A percentile compares a stretch with the other conserved stretches of the same genome.
Conservation (phyloP, 805 yeast species). For the Monosporozyma aquatica region DNA sequence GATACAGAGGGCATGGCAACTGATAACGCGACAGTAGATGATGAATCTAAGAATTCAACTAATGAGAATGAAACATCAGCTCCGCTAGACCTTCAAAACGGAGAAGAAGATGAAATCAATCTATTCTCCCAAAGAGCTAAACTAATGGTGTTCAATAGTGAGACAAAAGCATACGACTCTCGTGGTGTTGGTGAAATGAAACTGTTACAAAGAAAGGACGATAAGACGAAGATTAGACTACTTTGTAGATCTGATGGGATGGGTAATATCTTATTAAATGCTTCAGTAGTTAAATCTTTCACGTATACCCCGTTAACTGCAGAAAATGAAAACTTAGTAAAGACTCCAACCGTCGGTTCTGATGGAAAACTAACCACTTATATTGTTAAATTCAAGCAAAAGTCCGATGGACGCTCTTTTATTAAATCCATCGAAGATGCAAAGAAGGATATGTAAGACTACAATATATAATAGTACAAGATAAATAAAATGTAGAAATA, state of each 20-base stretch:
- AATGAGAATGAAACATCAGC: conserved; percentile 40
- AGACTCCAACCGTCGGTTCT: conserved; percentile 53
- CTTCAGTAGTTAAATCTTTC: conserved; percentile 47
- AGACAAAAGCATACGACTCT: conserved; percentile 44
- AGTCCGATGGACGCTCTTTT: conserved; percentile 29
- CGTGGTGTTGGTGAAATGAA: conserved; percentile 81
- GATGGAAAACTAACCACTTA: conserved; percentile 57
- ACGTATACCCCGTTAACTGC: conserved; percentile 43
- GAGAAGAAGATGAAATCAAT: conserved; percentile 74
- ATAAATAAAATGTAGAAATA: background rate
- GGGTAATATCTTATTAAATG: conserved; percentile 66
- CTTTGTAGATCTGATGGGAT: conserved; percentile 85
- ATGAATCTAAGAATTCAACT: conserved; percentile 27
- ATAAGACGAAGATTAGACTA: conserved; percentile 52
- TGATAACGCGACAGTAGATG: background rate
- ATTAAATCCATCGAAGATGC: conserved; percentile 26
- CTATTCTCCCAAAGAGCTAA: conserved; percentile 62
- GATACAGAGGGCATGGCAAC: conserved; percentile 21
- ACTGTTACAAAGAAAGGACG: conserved; percentile 51
- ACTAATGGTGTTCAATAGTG: conserved; percentile 49
- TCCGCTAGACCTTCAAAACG: conserved; percentile 43
- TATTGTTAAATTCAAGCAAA: conserved; percentile 59
- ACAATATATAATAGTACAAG: conserved; percentile 1
- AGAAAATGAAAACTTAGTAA: conserved; percentile 58
- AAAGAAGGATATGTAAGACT: conserved; percentile 24